Percentiles rank a stretch among this genome's conserved stretches.
phyloP scores from a whole-genome alignment of 1,139 yeast species.

The Debaryomyces sp. region DNA sequence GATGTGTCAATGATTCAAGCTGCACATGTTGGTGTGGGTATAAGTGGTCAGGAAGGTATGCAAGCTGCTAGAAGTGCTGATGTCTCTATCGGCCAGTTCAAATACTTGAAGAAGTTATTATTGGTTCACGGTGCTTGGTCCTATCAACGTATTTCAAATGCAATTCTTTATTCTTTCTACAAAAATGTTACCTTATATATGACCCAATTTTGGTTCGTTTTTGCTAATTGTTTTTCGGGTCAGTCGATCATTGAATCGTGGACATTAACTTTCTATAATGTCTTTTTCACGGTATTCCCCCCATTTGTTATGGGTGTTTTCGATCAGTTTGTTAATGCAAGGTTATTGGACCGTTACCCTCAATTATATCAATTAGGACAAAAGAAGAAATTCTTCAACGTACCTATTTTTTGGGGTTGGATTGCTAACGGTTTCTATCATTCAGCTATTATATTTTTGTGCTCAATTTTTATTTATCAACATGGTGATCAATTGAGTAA shows the following conservation, averaged over 20 bases:
- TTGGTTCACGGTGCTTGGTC: constrained; percentile 98
- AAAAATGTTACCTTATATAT: constrained; percentile 92
- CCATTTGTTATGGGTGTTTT: constrained; percentile 96
- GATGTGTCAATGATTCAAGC: constrained; percentile 99
- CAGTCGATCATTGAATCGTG: constrained; percentile 96
- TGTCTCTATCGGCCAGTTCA: constrained; percentile 94
- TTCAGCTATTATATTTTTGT: constrained; percentile 80
- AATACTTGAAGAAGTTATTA: constrained; percentile 75
- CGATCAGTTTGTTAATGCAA: constrained; percentile 93
- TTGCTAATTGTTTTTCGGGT: constrained; percentile 90
- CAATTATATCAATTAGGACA: constrained; percentile 92
- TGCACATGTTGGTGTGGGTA: constrained; percentile 97
- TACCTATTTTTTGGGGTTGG: constrained; percentile 97
- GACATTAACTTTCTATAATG: constrained; percentile 96
- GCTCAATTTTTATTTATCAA: constrained; percentile 68
- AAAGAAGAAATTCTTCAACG: constrained; percentile 84
- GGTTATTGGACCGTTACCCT: constrained; percentile 88
- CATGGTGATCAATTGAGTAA: constrained; percentile 65
- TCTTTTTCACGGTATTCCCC: constrained; percentile 92
- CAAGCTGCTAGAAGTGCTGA: constrained; percentile 99
- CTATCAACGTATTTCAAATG: constrained; percentile 89
- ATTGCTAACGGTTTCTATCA: constrained; percentile 93
- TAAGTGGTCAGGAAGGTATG: constrained; percentile 99
- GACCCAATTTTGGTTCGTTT: constrained; percentile 99
- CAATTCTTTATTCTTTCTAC: constrained; percentile 92